A percentile compares a stretch with the other conserved stretches of the same genome.
phyloP scores from a whole-genome alignment of 495 filamentous ascomycete genomes.

The Podospora pseudopauciseta region DNA sequence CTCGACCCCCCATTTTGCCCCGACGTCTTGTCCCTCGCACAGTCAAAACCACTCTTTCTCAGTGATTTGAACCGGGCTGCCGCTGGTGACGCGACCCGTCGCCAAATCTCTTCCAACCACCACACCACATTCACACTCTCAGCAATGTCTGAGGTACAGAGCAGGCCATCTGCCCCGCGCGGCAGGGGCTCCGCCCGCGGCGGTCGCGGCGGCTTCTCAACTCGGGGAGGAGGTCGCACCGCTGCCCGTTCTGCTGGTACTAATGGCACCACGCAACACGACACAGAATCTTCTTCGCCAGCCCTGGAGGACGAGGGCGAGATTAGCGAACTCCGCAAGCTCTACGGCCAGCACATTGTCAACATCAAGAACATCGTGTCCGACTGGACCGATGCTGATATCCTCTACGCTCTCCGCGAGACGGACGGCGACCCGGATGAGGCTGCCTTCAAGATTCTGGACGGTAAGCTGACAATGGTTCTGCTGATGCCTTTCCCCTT shows the following conservation, averaged over 20 bases:
- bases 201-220: slow-evolving; percentile 76
- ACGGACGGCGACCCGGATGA: slow-evolving; percentile 81
- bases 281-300: slow-evolving; percentile 48
- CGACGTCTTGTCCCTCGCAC: slow-evolving; percentile 25
- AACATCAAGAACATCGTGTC: slow-evolving; percentile 88
- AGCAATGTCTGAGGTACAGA: slow-evolving; percentile 90
- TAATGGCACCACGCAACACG: slow-evolving; percentile 52
- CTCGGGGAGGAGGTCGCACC: slow-evolving; percentile 67
- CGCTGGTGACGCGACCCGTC: slow-evolving; percentile 44
- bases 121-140: slow-evolving; percentile 33
- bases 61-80: slow-evolving; percentile 23
- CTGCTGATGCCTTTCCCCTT: slow-evolving; percentile 13
- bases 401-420: slow-evolving; percentile 87
- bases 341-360: slow-evolving; percentile 68
- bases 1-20: slow-evolving; percentile 34
- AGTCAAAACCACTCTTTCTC: background rate
- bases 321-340: slow-evolving; percentile 84
- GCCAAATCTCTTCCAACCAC: slow-evolving; percentile 28
- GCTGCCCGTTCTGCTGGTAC: slow-evolving; percentile 42
- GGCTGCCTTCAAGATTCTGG: slow-evolving; percentile 83
- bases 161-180: slow-evolving; percentile 61
- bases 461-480: slow-evolving; percentile 58
- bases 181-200: slow-evolving; percentile 41
- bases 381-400: slow-evolving; percentile 86
- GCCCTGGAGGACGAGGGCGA: slow-evolving; percentile 82